Evolutionary conservation across 768 basidiomycete species (phyloP).

Genomic region (Psilocybe azurescens): DNA sequence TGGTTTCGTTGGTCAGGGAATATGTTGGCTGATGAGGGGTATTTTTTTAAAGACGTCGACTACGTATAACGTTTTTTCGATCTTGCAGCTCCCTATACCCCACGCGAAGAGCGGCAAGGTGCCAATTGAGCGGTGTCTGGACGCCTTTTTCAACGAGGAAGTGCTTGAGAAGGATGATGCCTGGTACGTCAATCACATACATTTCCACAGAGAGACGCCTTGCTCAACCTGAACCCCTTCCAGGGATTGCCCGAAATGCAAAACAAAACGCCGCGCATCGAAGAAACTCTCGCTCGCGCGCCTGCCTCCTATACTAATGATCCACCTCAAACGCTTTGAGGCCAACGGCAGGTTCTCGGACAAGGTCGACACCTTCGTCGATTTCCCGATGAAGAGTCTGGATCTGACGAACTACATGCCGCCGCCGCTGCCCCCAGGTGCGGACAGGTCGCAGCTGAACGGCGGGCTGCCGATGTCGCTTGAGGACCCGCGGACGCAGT

Average conservation of each 20-base stretch:
- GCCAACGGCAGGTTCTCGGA: slow-evolving; percentile 92
- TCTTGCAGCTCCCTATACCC: slow-evolving; percentile 90
- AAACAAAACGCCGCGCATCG: slow-evolving; percentile 81
- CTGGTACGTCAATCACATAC: slow-evolving; percentile 62
- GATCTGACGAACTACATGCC: slow-evolving; percentile 87
- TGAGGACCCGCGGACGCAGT: slow-evolving; percentile 80
- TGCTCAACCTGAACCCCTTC: not conserved
- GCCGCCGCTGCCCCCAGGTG: slow-evolving; percentile 70
- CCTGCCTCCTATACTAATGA: slow-evolving; percentile 89
- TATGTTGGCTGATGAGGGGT: not conserved
- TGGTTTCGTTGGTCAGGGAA: not conserved
- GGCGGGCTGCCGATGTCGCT: slow-evolving; percentile 45
- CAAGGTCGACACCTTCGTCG: slow-evolving; percentile 94
- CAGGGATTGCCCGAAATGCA: slow-evolving; percentile 97
- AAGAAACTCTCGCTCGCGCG: slow-evolving; percentile 91
- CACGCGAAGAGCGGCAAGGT: slow-evolving; percentile 63
- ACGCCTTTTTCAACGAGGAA: slow-evolving; percentile 90
- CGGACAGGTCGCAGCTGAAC: slow-evolving; percentile 54
- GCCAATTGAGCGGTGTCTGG: slow-evolving; percentile 80
- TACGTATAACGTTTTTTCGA: slow-evolving; percentile 97
- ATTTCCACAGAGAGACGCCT: not conserved
- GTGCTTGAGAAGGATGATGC: slow-evolving; percentile 92
- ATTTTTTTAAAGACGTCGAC: slow-evolving; percentile 78
- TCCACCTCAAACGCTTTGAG: slow-evolving; percentile 93
- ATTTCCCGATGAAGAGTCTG: slow-evolving; percentile 75